Evolutionary conservation across 805 yeast species (phyloP), one percentile per base, ranked within the genome.

Genomic region (Saturnispora galanensis): DNA sequence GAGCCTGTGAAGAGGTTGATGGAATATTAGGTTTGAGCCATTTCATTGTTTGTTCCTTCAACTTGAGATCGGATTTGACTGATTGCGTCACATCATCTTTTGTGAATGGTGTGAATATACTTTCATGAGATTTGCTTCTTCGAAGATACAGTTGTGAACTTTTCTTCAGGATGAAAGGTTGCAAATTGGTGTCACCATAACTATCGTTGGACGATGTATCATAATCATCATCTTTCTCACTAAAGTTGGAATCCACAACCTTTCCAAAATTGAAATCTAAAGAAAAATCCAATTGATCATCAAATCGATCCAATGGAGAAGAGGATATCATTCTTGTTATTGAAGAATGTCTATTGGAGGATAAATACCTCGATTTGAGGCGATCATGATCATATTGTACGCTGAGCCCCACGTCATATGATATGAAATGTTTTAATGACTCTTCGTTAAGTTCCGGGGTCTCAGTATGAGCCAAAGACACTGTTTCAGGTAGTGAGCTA

Each of bases 361-460:
- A 21, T 17, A 44, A 21, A 32, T 34, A 29, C 10, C 33, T 33
- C 9, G 38, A 16, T 11, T 28, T 42, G 13, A 16, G 31, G 18
- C 21, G 26, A 7, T 18, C 10, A 8, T 21, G 35, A 31, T 36
- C 31, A 15, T 17, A 12, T 31, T 30, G 43, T 10, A 50, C 47
- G n/a, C 41, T 39, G 38, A 62, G 47, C 5, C 59, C 65, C 1
- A 61, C 57, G 37, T 61, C 65, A 45, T 55, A 52, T 1, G 66
- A 62, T 10, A 51, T 55, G 47, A 58, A 59, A 45, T 62, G 66
- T 39, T 63, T 46, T n/a, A 63, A 47, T 8, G 39, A 35, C 31
- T 50, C 55, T 32, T 48, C 55, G 13, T 36, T 34, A 1, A 15
- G 10, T n/a, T 36, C 46, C 3, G 47, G 11, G 8, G 47, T 34